Percentiles rank a stretch among this genome's conserved stretches.
These are phyloP conservation scores for Daedaleopsis sinensis DNA, from an alignment of 768 basidiomycete species.

Conservation along the genomic window DNA sequence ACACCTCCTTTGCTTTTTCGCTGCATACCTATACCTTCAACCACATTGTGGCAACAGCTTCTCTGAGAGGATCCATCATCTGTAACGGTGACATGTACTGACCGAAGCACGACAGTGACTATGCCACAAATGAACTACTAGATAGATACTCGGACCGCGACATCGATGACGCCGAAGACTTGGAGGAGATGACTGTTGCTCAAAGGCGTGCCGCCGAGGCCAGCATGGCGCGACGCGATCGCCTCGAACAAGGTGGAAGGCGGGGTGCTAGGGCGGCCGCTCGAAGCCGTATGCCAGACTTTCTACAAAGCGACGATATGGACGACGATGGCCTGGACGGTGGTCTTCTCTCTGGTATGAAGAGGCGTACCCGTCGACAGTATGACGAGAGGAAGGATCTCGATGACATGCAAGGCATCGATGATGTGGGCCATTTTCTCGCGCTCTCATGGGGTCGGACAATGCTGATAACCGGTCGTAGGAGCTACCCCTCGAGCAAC, in stretches of 20 bases:
- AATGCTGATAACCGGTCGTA: constrained; percentile 32
- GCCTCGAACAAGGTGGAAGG: constrained; percentile 65
- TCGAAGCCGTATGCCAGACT: constrained; percentile 82
- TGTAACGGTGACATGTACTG: not conserved
- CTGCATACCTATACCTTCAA: no score
- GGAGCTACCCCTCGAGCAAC: constrained; percentile 94
- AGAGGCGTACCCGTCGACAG: constrained; percentile 80
- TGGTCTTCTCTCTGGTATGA: constrained; percentile 70
- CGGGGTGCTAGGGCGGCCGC: constrained; percentile 75
- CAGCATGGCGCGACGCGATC: constrained; percentile 88
- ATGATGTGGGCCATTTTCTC: constrained; percentile 61
- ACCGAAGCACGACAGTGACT: constrained; percentile 59
- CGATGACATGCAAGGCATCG: constrained; percentile 89
- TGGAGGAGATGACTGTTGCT: constrained; percentile 65
- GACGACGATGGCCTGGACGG: constrained; percentile 68
- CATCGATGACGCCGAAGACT: constrained; percentile 80
- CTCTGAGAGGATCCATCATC: no score
- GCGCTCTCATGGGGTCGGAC: no score
- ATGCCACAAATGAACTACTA: constrained; percentile 77
- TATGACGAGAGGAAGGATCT: constrained; percentile 92
- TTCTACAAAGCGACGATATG: constrained; percentile 84
- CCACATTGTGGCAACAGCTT: no score
- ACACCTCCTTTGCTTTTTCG: no score
- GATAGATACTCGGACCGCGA: constrained; percentile 89
- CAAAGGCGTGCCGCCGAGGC: constrained; percentile 83